Base-by-base conservation (phyloP, 345 rosid genomes). In the Ailanthus altissimus region DNA sequence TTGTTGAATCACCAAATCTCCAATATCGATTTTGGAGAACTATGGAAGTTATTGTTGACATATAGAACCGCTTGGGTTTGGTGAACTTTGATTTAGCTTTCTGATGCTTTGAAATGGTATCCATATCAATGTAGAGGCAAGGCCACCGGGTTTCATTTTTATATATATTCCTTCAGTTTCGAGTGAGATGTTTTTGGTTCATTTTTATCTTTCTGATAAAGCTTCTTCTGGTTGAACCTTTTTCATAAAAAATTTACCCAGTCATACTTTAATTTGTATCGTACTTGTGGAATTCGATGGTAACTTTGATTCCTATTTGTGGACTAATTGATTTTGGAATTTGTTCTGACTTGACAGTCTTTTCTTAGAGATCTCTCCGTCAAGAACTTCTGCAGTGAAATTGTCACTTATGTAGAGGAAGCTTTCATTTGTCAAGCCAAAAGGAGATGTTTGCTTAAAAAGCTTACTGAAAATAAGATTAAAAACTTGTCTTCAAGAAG, bases 311-410 rank as follows among this genome's bases (percentile, higher is more conserved):
- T 18, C 61, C 18, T 26, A 28, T 51, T 47, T 65, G 56, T 79
- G 59, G 72, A 60, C 61, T 78, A 45, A 77, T 77, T 72, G 68
- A 23, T 70, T 76, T 81, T 53, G 62, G 53, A 43, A 67, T 43
- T 71, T 66, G 72, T 26, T 73, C 68, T 68, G 73, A 75, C 20
- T 32, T 68, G 53, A 42, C 57, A 62, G 64, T 72, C 63, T 67
- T 53, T 47, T 56, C 62, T 8, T 43, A 25, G 77, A 70, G 38
- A 32, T 1, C 62, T 56, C 70, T 12, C 25, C 38, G 36, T 23
- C 53, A 60, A 61, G 67, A 76, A 51, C 74, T 21, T 74, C 14
- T 62, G 66, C 45, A 28, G 46, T 43, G 59, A 46, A 57, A 40
- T 47, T 73, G 72, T 49, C 71, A 23, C 73, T 71, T 38, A 66